A percentile compares a stretch with the other conserved stretches of the same genome.
Conservation (phyloP, 176 grass and related monocot species). For the Bolboschoenus planiculmis region DNA sequence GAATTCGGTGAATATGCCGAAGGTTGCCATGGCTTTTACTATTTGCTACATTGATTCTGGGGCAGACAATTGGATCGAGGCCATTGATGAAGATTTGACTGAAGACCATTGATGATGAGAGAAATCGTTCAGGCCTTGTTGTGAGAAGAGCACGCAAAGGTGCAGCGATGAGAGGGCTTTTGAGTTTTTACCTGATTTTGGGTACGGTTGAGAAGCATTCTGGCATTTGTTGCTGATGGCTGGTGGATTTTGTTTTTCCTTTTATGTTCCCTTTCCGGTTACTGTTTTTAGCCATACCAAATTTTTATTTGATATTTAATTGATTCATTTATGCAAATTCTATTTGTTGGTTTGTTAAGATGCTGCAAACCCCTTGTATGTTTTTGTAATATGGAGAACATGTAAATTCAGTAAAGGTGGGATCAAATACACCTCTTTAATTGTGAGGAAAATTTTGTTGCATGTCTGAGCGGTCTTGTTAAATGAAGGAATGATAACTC, state of each 20-base stretch:
- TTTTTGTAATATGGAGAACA: neutral
- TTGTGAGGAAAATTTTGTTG: neutral
- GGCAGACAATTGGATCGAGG: conserved; percentile 37
- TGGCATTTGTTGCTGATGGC: too few species aligned
- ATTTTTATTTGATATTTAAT: neutral
- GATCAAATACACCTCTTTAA: neutral
- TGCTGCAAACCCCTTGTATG: neutral
- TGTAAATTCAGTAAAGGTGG: neutral
- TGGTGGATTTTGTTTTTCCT: neutral
- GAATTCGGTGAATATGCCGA: conserved; percentile 83
- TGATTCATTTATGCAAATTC: neutral
- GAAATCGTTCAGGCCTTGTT: too few species aligned
- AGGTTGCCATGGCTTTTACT: conserved; percentile 69
- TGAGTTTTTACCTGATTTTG: neutral
- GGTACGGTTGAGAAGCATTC: neutral
- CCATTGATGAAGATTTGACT: too few species aligned
- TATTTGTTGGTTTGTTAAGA: neutral
- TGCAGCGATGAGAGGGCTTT: neutral
- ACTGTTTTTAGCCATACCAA: neutral
- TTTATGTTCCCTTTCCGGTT: neutral
- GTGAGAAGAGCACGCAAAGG: too few species aligned
- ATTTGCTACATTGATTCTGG: conserved; percentile 64
- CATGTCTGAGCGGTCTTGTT: neutral
- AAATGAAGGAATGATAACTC: neutral
- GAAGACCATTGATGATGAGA: too few species aligned